Evolutionary conservation across 768 basidiomycete genomes (phyloP), one percentile per base, ranked within the genome.

Genomic region (Tubosaeta sp.): DNA sequence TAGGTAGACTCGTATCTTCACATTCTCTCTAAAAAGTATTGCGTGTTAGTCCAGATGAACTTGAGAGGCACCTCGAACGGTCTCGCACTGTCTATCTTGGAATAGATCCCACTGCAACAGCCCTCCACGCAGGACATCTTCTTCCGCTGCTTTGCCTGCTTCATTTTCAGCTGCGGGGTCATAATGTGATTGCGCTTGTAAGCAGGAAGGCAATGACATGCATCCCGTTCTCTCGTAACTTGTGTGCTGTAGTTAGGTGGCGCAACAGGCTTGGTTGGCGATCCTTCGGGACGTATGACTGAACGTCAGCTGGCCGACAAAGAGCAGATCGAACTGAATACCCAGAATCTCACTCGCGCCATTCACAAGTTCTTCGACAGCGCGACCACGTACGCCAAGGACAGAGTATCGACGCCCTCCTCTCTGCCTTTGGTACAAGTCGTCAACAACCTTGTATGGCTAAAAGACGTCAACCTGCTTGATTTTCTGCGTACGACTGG

Each of bases 211-310:
- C 27, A 16, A 12, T 22, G 6, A 5, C 13, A 16, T 43, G 42
- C 26, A 43, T 27, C 9, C 59, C 34, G 39, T 39, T 35, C 29
- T 48, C 44, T 5, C 43, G 27, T 49, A 45, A 56, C 50, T 45
- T 6, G 25, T 45, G 35, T n/a, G 12, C 11, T 32, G 31, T 63
- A 98, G 95, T 88, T 97, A 66, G 95, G 97, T 31, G 94, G 93
- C 1, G 95, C 93, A 9, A 98, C 95, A 0, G 97, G 93, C 9
- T 83, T 88, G n/a, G 86, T 99, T 42, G 97, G 97, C 6, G 97
- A 99, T 65, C 97, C 97, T 8, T 95, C 95, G 5, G 95, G 97
- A 2, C 80, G 95, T 33, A 77, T 79, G 5, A 82, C 82, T 0
- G 95, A 97, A 69, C 84, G 97, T 19, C 79, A 84, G 49, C 76